Base-by-base conservation (phyloP, 345 rosid species). In the Moringa oleifera region DNA sequence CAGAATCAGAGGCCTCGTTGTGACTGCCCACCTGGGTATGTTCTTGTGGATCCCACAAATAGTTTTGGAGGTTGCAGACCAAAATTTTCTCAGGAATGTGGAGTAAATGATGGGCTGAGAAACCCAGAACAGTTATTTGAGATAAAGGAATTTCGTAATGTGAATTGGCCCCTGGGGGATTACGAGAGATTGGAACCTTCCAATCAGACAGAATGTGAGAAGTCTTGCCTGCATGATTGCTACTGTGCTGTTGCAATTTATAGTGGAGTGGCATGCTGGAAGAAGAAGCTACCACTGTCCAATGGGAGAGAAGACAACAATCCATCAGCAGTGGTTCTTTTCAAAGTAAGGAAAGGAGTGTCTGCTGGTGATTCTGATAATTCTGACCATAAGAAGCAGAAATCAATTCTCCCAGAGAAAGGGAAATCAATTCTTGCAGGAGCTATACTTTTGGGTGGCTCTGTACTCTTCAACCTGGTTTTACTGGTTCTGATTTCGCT, bases 141-240 rank as follows among this genome's bases (percentile, higher is more conserved):
- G 0, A 60, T 75, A 1, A 63, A 85, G 37, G 37, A 33, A 11
- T 11, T 33, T 33, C 31, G 78, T 7, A 15, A 15, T 2, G 13
- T 11, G 13, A 11, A 41, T 41, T 41, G 47, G 47, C 47, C 17
- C 16, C 12, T 41, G 1, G 6, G 9, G 1, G 17, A 41, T 41
- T 41, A 41, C 12, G 47, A 41, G 12, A 11, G 6, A 11, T 1
- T 4, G 12, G 6, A 77, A 0, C 0, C 10, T 0, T 64, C 58
- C 19, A 41, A 56, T 2, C 75, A 73, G 72, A 80, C 77, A 24
- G 63, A 65, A 58, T 85, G 85, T 75, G 66, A 74, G 37, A 41
- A 23, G 22, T 59, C 66, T 53, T 89, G 87, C 71, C 54, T 82
- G 72, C 33, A 4, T 11, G 92, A 79, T 60, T 86, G 90, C 59